Conservation (phyloP, 345 rosid genomes). For the Eucalyptus guilfoylei region DNA sequence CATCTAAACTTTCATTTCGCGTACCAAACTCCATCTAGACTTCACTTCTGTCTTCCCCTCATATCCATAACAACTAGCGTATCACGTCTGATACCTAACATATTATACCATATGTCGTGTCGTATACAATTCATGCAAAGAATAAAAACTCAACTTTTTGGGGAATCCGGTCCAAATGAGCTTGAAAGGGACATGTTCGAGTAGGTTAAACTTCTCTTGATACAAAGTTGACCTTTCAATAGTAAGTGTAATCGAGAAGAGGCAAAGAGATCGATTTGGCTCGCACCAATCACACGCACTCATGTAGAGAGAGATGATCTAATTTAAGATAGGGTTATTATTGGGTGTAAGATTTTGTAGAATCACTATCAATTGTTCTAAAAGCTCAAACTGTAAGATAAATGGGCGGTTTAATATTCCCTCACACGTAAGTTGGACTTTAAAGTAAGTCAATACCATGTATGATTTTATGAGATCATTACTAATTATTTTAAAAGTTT, state of each 20-base stretch:
- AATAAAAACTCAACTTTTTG: not conserved
- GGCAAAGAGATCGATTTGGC: not conserved
- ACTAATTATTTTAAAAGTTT: too few species aligned
- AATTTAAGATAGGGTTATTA: not conserved
- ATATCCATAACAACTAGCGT: not conserved
- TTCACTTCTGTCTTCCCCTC: not conserved
- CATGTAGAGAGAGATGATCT: not conserved
- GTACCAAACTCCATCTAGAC: not conserved
- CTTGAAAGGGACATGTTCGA: not conserved
- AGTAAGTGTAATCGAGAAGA: not conserved
- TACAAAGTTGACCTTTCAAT: not conserved
- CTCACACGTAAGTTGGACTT: too few species aligned
- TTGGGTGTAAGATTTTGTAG: accelerated
- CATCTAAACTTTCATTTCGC: not conserved
- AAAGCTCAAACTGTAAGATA: too few species aligned
- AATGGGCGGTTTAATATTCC: too few species aligned
- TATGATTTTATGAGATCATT: too few species aligned
- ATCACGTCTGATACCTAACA: not conserved
- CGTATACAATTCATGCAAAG: not conserved
- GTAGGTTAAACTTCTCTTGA: not conserved
- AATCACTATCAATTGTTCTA: accelerated
- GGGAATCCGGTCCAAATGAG: not conserved
- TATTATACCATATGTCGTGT: accelerated
- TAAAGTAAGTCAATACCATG: too few species aligned
- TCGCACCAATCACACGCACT: not conserved